Percentiles rank a stretch among this genome's conserved stretches.
Evolutionary conservation across 108 stramenopile genomes (phyloP).

Genomic region (Fragilaria crotonensis): DNA sequence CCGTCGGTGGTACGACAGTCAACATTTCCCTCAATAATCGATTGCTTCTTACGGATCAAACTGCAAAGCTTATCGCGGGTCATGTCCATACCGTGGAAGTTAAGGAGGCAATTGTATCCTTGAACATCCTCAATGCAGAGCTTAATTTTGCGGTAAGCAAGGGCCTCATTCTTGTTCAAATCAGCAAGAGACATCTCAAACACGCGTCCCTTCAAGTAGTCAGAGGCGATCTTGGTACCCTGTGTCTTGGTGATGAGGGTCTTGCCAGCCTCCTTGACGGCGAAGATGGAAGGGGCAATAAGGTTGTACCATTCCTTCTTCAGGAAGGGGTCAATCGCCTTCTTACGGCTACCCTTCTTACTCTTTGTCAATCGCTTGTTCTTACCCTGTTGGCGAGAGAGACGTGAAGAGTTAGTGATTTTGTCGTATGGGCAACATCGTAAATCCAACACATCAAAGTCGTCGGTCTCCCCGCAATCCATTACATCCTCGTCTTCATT

Average conservation of each 20-base stretch:
- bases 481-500: too few species aligned
- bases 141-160: constrained; percentile 96
- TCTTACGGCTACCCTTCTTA: constrained; percentile 90
- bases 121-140: constrained; percentile 98
- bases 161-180: constrained; percentile 92
- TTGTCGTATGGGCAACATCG: too few species aligned
- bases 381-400: constrained; percentile 72
- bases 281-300: constrained; percentile 96
- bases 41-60: constrained; percentile 99
- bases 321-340: constrained; percentile 95
- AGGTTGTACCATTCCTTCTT: constrained; percentile 99
- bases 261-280: constrained; percentile 91
- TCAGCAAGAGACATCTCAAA: constrained; percentile 97
- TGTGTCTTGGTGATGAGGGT: constrained; percentile 97
- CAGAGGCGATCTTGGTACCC: constrained; percentile 98
- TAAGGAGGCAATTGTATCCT: constrained; percentile 96
- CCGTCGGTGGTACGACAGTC: constrained; percentile 99
- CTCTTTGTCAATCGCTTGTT: constrained; percentile 96
- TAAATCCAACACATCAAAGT: too few species aligned
- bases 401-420: too few species aligned
- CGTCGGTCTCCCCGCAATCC: too few species aligned
- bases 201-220: constrained; percentile 96
- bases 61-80: constrained; percentile 99
- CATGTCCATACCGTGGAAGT: constrained; percentile 99
- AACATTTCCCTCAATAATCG: constrained; percentile 97